Evolutionary conservation across 2,329 filamentous ascomycete species (phyloP), one percentile per base, ranked within the genome.

Genomic region (Colletotrichum orchidophilum): DNA sequence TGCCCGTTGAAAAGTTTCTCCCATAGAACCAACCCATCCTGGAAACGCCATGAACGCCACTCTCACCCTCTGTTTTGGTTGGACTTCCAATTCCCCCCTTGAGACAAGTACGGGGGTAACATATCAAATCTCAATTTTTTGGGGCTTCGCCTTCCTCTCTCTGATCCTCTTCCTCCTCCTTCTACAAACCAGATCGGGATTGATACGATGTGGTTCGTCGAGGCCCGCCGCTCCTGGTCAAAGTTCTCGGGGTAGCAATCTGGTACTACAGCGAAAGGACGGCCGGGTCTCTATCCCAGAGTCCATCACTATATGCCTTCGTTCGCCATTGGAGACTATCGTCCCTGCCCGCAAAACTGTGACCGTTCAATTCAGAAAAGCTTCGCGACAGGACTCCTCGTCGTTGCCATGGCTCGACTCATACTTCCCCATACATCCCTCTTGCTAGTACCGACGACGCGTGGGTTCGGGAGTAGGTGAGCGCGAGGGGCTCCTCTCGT

Each of bases 381-480:
- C n/a, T n/a, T n/a, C n/a, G n/a, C n/a, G 7, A 46, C 39, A 46
- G 39, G n/a, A n/a, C 39, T 46, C 8, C 2, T 18, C 3, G 21
- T 46, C 39, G 15, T 39, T 46, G 6, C 21, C 3, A n/a, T 21
- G 13, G 18, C 35, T 12, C 18, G 15, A 46, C 3, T 8, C 39
- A n/a, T 2, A n/a, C 7, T 9, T 8, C 39, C 39, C 35, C 35
- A 15, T 7, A 15, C 3, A n/a, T 35, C 18, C 3, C 39, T 39
- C 35, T 31, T 57, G 63, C 79, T 87, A 94, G 79, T 85, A 93
- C 76, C 94, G 88, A 82, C 91, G 91, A 78, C 92, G 90, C 73
- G 91, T 90, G 6, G 94, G 94, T 81, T 97, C 94, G 3, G 96
- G 96, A 76, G 93, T 96, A 0, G 95, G 94, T 80, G 94, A 97